Base-by-base conservation (phyloP, 257 asterid species). In the Solanum medicagineum region DNA sequence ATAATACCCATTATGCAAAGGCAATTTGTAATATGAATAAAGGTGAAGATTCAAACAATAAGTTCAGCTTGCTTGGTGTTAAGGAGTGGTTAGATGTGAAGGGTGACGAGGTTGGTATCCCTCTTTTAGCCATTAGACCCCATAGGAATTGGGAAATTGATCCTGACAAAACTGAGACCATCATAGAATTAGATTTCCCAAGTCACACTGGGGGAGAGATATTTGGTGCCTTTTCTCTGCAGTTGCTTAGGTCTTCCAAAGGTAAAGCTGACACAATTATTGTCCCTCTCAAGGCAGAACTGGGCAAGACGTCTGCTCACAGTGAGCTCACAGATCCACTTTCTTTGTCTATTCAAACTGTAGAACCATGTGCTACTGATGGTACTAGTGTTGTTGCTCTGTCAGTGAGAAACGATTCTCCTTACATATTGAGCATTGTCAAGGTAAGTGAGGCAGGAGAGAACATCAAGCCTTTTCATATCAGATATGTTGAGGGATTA, bases 251-350 rank as follows among this genome's bases (percentile, higher is more conserved):
- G 85, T 87, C 98, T 87, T 89, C 98, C 70, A 87, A 79, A 51
- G 85, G 85, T 24, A 87, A 90, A 84, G 83, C 84, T 5, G 95
- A 93, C 85, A 92, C 94, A 82, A 87, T 94, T 65, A 71, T 94
- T 85, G 89, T 96, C 68, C 98, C 99, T 66, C 93, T 96, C 85
- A 98, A 96, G 83, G 97, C 92, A 44, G 93, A 93, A 66, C 81
- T 91, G 80, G 85, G 80, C 80, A 91, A 66, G 55, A 86, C 49
- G 65, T 79, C 93, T 42, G 85, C 88, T 87, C 59, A 57, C 84
- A 59, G 47, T 81, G 89, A 88, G 83, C 86, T 75, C 62, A 68
- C 44, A 51, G 59, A 60, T 86, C 85, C 83, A 54, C 86, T 89
- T 63, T 90, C 97, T 10, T 83, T 89, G 17, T 90, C 92, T 81